Percentiles rank a stretch among this genome's conserved stretches.
These are phyloP conservation scores for Dryas integrifolia DNA, from an alignment of 331 rosid genomes.

Conservation along the genomic window DNA sequence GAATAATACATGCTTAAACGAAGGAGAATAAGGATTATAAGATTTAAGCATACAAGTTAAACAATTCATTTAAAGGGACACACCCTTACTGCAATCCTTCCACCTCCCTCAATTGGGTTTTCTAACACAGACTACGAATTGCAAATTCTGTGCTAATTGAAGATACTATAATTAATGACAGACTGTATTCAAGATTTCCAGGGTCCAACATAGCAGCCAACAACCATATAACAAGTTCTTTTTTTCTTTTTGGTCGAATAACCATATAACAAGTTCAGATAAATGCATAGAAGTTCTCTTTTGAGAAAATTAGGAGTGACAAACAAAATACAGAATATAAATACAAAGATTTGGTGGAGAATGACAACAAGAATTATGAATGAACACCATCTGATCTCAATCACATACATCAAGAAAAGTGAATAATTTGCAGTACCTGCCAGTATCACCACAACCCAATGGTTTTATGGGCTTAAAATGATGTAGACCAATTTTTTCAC, in stretches of 20 bases:
- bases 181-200: not conserved
- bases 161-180: not conserved
- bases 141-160: not conserved
- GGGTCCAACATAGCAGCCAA: not conserved
- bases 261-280: not conserved
- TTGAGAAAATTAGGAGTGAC: too few relatives aligned
- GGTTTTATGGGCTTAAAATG: slow-evolving; percentile 83
- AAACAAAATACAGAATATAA: not conserved
- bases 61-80: too few relatives aligned
- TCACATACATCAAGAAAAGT: not conserved
- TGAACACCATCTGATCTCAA: not conserved
- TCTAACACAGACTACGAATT: not conserved
- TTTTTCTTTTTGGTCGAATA: too few relatives aligned
- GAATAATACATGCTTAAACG: too few relatives aligned
- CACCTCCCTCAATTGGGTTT: too few relatives aligned
- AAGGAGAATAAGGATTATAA: too few relatives aligned
- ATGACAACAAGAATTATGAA: not conserved
- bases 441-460: slow-evolving; percentile 92
- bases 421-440: slow-evolving; percentile 53
- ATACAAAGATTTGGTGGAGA: not conserved
- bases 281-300: not conserved
- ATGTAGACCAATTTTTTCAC: slow-evolving; percentile 65
- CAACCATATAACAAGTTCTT: not conserved
- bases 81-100: too few relatives aligned
- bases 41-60: too few relatives aligned